Percentiles rank a stretch among this genome's conserved stretches.
Conservation (phyloP, 73 alveolate genomes). For the Tetrahymena malaccensis region DNA sequence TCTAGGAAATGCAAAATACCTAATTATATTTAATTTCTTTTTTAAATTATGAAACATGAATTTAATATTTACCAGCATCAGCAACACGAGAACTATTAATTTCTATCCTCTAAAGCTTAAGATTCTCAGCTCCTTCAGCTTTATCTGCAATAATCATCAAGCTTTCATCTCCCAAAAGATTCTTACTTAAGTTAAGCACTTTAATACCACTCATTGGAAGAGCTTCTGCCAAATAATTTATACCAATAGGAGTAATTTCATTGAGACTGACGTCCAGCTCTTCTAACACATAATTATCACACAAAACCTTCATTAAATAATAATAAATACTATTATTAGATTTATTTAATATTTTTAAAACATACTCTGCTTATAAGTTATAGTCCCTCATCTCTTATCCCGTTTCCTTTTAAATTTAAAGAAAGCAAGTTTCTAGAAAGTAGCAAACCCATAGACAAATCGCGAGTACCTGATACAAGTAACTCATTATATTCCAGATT, state of each 20-base stretch:
- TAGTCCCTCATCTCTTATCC: conserved; percentile 26
- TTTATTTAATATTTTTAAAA: neutral
- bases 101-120: conserved; percentile 7
- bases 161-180: conserved; percentile 92
- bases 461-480: conserved; percentile 87
- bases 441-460: conserved; percentile 79
- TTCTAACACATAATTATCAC: conserved; percentile 56
- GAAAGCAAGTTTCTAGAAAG: conserved; percentile 31
- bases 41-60: neutral
- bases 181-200: conserved; percentile 68
- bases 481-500: conserved; percentile 84
- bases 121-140: conserved; percentile 47
- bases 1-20: conserved; percentile 65
- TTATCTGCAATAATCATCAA: conserved; percentile 77
- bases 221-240: conserved; percentile 80
- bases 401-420: conserved; percentile 42
- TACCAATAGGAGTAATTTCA: conserved; percentile 87
- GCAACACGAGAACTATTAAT: conserved; percentile 32
- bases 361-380: neutral
- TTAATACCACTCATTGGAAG: conserved; percentile 65
- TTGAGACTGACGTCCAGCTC: conserved; percentile 82
- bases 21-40: neutral
- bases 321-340: neutral
- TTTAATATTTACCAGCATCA: conserved; percentile 11
- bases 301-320: conserved; percentile 59